Base-by-base conservation (phyloP, 192 early-diverging fungal species). In the Entomortierella lignicola region DNA sequence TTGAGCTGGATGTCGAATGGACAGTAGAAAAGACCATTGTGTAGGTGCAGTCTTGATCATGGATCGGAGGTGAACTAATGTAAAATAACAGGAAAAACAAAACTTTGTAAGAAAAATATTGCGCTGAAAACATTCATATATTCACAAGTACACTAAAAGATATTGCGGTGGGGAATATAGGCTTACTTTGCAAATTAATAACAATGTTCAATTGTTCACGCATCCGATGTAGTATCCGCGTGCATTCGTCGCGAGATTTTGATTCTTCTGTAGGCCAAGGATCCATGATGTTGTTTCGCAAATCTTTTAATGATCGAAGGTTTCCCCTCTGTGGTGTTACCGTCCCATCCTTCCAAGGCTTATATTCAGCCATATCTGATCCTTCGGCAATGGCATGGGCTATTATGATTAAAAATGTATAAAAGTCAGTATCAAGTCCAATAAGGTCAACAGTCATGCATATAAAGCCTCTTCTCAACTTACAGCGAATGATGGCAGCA, bases 31-130 rank as follows among this genome's bases (percentile, higher is more conserved):
- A 12, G 75, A 79, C 75, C 60, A 69, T 8, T 79, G 75, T 29
- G 67, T 66, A 1, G 75, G 75, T 12, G 75, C 75, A n/a, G 75
- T 70, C 47, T 79, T 79, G 50, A 79, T 70, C 75, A 79, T 79
- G 10, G 75, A 65, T 15, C 75, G 59, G 1, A 79, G 57, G 41
- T 79, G 75, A 25, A 79, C 75, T 79, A 44, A 1, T 8, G 34
- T 55, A n/a, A 43, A n/a, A n/a, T n/a, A n/a, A n/a, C n/a, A n/a
- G 1, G 51, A 37, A n/a, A 39, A 44, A 17, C 1, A 27, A 2
- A 12, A 43, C 15, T 30, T 12, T 0, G 12, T 47, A 25, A 27
- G 15, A 7, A 18, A 21, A 52, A 11, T 42, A 8, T 10, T 31
- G 37, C 41, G 7, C 52, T 44, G 26, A 23, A 13, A 10, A 15